phyloP scores from a whole-genome alignment of 257 asterid genomes.

The Paraleonurus japonicus region DNA sequence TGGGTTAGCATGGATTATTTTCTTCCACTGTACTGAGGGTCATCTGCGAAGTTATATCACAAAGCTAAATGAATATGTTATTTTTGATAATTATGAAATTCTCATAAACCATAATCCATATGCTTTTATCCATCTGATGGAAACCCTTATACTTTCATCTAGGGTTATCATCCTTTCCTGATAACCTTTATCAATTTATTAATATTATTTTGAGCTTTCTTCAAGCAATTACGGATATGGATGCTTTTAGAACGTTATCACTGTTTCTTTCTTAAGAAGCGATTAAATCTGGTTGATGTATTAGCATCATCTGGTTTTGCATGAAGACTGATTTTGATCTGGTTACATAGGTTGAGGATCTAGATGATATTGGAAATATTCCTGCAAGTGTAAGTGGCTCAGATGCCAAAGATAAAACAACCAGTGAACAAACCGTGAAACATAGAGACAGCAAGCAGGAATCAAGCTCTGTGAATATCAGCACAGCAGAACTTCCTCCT shows the following conservation, averaged over 20 bases:
- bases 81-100: neutral
- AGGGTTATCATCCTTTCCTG: neutral
- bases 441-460: slow-evolving; percentile 43
- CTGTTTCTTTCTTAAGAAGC: slow-evolving; percentile 10
- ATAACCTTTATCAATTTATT: slow-evolving; percentile 2
- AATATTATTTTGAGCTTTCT: slow-evolving; percentile 6
- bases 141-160: neutral
- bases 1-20: slow-evolving; percentile 10
- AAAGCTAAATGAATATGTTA: neutral
- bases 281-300: slow-evolving; percentile 17
- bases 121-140: neutral
- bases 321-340: slow-evolving; percentile 35
- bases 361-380: slow-evolving; percentile 64
- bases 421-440: slow-evolving; percentile 43
- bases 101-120: neutral
- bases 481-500: slow-evolving; percentile 84
- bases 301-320: slow-evolving; percentile 28
- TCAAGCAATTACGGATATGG: slow-evolving; percentile 5
- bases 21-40: slow-evolving; percentile 12
- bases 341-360: slow-evolving; percentile 82
- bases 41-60: slow-evolving; percentile 8
- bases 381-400: slow-evolving; percentile 57
- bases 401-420: slow-evolving; percentile 44
- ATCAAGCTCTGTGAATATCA: slow-evolving; percentile 54
- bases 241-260: slow-evolving; percentile 3